Base-by-base conservation (phyloP, 495 filamentous ascomycete genomes). In the Penicillium macrosclerotiorum region DNA sequence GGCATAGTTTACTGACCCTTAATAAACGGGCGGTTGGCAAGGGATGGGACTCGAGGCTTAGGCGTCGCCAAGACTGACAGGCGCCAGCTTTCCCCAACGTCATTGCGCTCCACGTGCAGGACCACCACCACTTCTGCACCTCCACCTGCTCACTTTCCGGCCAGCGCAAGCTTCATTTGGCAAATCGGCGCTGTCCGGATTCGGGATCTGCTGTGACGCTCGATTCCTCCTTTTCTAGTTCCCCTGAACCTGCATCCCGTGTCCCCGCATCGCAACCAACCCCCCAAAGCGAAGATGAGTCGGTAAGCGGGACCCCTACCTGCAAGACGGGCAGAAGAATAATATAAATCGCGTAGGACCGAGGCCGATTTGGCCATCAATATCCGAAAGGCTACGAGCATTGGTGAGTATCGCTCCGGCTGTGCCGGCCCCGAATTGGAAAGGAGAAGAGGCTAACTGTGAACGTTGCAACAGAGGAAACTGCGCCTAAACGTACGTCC, bases 351-450 rank as follows among this genome's bases (percentile, higher is more conserved):
- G 31, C 44, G 26, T 64, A 93, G 89, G 67, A 90, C 92, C 58
- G 93, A 98, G 69, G 82, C 85, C 57, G 90, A 98, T 69, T 81
- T 98, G 59, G 82, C 86, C 61, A 86, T 93, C 69, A 95, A 96
- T 67, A 96, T 98, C 68, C 83, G 86, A 63, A 98, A 98, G 73
- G 93, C 93, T 13, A 98, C 93, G 22, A 96, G 83, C 66, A 87
- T 86, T 43, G 82, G 82, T 86, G 70, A 61, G 73, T 63, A 43
- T 19, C 32, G 41, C 18, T 36, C 31, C 38, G 44, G 44, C 18
- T 17, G 26, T 30, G 32, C 14, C 40, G 29, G 31, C 11, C 31
- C 22, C 29, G 25, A 14, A 37, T 27, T 32, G 45, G 33, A 59
- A 49, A 46, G 51, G 16, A 9, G 12, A 40, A 52, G 44, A 54